A percentile compares a stretch with the other conserved stretches of the same genome.
Conservation (phyloP, 2,329 filamentous ascomycete genomes). For the Didymella pomorum region DNA sequence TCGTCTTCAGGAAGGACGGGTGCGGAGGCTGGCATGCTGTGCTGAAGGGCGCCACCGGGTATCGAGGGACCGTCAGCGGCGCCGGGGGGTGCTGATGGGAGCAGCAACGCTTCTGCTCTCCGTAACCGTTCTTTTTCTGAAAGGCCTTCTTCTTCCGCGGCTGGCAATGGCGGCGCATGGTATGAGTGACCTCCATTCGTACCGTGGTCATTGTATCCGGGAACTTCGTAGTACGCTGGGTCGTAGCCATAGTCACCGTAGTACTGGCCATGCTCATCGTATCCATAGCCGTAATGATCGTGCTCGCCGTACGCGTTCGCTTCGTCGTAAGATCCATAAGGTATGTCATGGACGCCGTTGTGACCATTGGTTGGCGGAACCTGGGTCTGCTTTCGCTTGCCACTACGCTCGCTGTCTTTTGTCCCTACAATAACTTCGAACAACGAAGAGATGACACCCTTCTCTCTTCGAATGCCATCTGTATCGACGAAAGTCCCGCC, state of each 20-base stretch:
- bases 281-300: conserved; percentile 37
- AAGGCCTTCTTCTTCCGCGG: conserved; percentile 65
- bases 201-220: conserved; percentile 38
- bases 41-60: conserved; percentile 46
- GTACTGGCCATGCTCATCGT: conserved; percentile 44
- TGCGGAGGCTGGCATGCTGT: conserved; percentile 46
- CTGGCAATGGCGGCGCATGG: conserved; percentile 62
- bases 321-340: conserved; percentile 26
- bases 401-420: conserved; percentile 71
- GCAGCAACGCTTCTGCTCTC: conserved; percentile 76
- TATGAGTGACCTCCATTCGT: conserved; percentile 56
- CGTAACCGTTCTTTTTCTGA: conserved; percentile 84
- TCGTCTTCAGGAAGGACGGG: conserved; percentile 48
- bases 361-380: conserved; percentile 20
- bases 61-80: conserved; percentile 53
- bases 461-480: conserved; percentile 82
- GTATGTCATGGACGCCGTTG: conserved; percentile 34
- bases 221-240: conserved; percentile 40
- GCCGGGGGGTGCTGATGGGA: conserved; percentile 80
- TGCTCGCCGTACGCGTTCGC: conserved; percentile 30
- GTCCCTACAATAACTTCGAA: conserved; percentile 92
- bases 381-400: conserved; percentile 53
- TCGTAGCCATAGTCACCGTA: conserved; percentile 45
- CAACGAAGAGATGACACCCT: conserved; percentile 85
- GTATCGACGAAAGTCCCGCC: conserved; percentile 83